A percentile compares a stretch with the other conserved stretches of the same genome.
These are phyloP conservation scores for Viola odorata DNA, from an alignment of 345 rosid genomes.

Conservation along the genomic window DNA sequence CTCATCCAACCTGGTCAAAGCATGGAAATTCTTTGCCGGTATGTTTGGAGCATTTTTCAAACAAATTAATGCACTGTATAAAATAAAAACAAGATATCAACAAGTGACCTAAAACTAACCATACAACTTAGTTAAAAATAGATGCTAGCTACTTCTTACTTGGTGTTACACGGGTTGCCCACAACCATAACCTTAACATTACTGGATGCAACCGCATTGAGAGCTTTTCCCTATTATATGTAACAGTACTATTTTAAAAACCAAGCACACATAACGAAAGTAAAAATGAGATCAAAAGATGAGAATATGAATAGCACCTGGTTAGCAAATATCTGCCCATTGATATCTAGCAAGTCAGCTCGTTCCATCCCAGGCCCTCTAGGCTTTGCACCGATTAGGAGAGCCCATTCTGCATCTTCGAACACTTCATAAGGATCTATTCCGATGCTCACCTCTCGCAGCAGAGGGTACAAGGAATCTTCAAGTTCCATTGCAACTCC, in stretches of 20 bases:
- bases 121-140: not conserved
- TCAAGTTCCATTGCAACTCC: slow-evolving; percentile 99
- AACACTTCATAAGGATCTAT: slow-evolving; percentile 76
- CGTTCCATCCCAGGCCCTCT: slow-evolving; percentile 99
- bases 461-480: slow-evolving; percentile 88
- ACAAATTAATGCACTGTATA: slow-evolving; percentile 82
- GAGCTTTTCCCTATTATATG: slow-evolving; percentile 69
- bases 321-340: slow-evolving; percentile 86
- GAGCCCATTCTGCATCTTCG: slow-evolving; percentile 96
- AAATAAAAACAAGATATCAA: slow-evolving; percentile 3
- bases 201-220: slow-evolving; percentile 80
- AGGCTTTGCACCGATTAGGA: slow-evolving; percentile 95
- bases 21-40: slow-evolving; percentile 96
- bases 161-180: slow-evolving; percentile 98
- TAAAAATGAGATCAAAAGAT: not conserved
- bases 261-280: not conserved
- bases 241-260: not conserved
- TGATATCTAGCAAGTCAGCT: slow-evolving; percentile 80
- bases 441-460: slow-evolving; percentile 91
- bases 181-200: slow-evolving; percentile 91
- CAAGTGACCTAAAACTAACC: not conserved
- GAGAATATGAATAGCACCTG: slow-evolving; percentile 42
- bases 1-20: slow-evolving; percentile 88
- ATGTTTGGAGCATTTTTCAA: slow-evolving; percentile 91
- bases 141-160: slow-evolving; percentile 44